Evolutionary conservation across 257 asterid genomes (phyloP).

Genomic region (Ilex aquifolium): DNA sequence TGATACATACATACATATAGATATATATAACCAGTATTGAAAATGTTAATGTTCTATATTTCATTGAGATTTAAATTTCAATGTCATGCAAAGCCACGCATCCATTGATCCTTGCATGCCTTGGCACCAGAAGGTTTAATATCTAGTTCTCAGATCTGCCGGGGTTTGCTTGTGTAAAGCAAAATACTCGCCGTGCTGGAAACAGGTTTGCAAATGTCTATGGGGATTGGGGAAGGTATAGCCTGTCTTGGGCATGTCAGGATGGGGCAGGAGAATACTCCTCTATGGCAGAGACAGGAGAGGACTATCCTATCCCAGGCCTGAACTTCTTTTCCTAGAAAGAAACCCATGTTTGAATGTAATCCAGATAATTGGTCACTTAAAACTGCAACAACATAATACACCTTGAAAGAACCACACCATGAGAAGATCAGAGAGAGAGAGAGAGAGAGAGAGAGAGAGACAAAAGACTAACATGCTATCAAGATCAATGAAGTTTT

Average conservation of each 20-base stretch:
- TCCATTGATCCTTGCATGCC: too few species aligned
- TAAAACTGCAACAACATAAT: neutral
- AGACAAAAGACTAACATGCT: slow-evolving; percentile 62
- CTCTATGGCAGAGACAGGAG: neutral
- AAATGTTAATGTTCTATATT: too few species aligned
- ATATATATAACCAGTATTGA: too few species aligned
- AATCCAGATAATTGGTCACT: neutral
- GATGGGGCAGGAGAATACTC: neutral
- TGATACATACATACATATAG: too few species aligned
- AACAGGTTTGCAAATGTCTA: neutral
- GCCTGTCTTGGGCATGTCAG: neutral
- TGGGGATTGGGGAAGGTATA: neutral
- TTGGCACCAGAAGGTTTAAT: neutral
- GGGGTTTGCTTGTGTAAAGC: neutral
- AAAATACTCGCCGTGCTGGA: too few species aligned
- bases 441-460: neutral
- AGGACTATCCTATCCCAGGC: neutral
- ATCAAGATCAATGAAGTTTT: slow-evolving; percentile 76
- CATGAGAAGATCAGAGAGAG: neutral
- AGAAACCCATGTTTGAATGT: neutral
- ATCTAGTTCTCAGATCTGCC: neutral
- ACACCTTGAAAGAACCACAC: neutral
- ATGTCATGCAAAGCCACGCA: too few species aligned
- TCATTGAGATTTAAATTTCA: too few species aligned
- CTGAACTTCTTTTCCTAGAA: neutral